phyloP scores from a whole-genome alignment of 2,329 filamentous ascomycete species.

The Botrytis porri region DNA sequence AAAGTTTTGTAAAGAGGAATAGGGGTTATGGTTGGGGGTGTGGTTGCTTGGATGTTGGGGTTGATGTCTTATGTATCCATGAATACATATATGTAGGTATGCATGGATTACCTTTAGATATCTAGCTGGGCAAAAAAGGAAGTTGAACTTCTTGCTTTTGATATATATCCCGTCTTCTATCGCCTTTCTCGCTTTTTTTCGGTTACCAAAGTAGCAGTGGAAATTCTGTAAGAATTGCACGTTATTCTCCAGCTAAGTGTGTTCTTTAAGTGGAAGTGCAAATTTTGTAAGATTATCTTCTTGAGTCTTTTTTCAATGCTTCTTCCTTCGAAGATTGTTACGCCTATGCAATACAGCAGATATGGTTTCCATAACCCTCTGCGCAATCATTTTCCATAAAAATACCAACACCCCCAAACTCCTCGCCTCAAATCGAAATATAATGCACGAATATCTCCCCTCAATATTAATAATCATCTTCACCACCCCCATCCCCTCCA shows the following conservation, averaged over 20 bases:
- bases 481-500: constrained; percentile 39
- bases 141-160: background rate
- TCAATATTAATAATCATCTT: constrained; percentile 29
- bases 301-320: too few relatives aligned
- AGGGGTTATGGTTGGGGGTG: background rate
- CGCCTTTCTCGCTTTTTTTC: background rate
- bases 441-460: background rate
- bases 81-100: too few relatives aligned
- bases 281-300: background rate
- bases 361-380: background rate
- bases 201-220: background rate
- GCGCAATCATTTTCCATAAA: background rate
- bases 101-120: too few relatives aligned
- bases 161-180: background rate
- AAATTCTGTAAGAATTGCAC: too few relatives aligned
- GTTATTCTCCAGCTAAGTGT: too few relatives aligned
- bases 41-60: background rate
- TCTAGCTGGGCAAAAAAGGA: too few relatives aligned
- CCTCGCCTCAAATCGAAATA: background rate
- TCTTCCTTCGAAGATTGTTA: background rate
- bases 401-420: background rate
- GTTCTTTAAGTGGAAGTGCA: background rate
- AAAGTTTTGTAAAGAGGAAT: too few relatives aligned
- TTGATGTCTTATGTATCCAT: background rate
- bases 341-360: background rate